These are phyloP conservation scores for Flaveria bidentis DNA, from an alignment of 129 eudicot species.

Conservation along the genomic window DNA sequence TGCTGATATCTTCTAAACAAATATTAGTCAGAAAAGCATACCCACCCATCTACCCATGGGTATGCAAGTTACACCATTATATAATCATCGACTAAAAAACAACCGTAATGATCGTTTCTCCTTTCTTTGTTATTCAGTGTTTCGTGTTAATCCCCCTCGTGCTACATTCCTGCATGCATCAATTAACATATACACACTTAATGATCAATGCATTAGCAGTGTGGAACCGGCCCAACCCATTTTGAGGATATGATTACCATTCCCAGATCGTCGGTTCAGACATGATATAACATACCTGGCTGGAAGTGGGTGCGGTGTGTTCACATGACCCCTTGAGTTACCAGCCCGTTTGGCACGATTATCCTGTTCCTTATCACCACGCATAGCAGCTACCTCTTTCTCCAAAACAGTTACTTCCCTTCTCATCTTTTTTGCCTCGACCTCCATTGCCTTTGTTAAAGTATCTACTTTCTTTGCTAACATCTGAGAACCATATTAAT, in stretches of 20 bases:
- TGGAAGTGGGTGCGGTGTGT: constrained; percentile 68
- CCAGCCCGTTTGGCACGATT: constrained; percentile 66
- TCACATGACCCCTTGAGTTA: constrained; percentile 54
- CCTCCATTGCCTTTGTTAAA: constrained; percentile 92
- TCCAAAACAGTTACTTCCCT: constrained; percentile 93
- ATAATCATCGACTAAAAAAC: constrained; percentile 26
- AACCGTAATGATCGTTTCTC: constrained; percentile 10
- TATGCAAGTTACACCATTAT: constrained; percentile 32
- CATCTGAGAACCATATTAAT: constrained; percentile 50
- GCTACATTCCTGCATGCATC: constrained; percentile 52
- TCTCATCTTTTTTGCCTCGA: constrained; percentile 92
- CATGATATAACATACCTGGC: constrained; percentile 56
- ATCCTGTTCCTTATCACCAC: constrained; percentile 86
- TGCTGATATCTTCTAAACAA: constrained; percentile 27
- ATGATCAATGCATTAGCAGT: not conserved
- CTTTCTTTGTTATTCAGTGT: constrained; percentile 52
- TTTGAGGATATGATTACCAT: not conserved
- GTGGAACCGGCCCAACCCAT: not conserved
- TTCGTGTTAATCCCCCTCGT: constrained; percentile 69
- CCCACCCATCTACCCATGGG: constrained; percentile 23
- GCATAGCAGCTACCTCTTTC: constrained; percentile 92
- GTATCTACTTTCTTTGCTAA: constrained; percentile 93
- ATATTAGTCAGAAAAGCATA: constrained; percentile 28
- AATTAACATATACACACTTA: not conserved
- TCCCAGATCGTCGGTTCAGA: not conserved